Percentiles rank a stretch among this genome's conserved stretches.
Evolutionary conservation across 1,139 yeast genomes (phyloP).

Genomic region (Candida glucosophila): DNA sequence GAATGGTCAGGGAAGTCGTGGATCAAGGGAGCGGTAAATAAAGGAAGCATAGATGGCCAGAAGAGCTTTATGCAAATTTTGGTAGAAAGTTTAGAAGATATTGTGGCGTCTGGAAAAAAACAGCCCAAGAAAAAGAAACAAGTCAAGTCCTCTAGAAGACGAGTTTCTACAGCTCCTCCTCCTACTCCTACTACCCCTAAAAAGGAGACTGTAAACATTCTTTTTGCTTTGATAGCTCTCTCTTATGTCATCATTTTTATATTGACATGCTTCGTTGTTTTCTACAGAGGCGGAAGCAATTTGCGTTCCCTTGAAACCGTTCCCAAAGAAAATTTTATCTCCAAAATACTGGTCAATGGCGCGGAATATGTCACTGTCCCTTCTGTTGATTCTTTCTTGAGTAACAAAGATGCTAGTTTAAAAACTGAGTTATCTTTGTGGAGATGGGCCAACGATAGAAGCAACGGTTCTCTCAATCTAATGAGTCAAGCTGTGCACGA

Average conservation of each 20-base stretch:
- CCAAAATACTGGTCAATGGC: constrained; percentile 28
- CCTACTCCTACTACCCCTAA: neutral
- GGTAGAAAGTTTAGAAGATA: constrained; percentile 47
- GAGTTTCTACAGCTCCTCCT: too few relatives aligned
- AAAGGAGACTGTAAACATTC: too few relatives aligned
- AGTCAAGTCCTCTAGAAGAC: neutral
- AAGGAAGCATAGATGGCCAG: constrained; percentile 89
- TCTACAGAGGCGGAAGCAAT: too few relatives aligned
- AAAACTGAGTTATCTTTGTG: constrained; percentile 63
- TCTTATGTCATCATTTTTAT: constrained; percentile 6
- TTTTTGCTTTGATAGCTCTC: constrained; percentile 21
- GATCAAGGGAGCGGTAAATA: constrained; percentile 87
- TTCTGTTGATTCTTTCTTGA: constrained; percentile 31
- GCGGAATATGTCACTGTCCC: constrained; percentile 40
- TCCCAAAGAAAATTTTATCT: too few relatives aligned
- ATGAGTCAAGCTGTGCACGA: too few relatives aligned
- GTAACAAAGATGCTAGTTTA: constrained; percentile 21
- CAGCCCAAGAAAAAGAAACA: constrained; percentile 19
- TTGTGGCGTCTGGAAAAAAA: constrained; percentile 19
- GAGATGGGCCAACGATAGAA: constrained; percentile 71
- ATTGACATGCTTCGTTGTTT: neutral
- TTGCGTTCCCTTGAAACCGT: too few relatives aligned
- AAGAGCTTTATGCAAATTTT: constrained; percentile 56
- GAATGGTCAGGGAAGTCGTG: constrained; percentile 94
- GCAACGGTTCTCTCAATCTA: too few relatives aligned